Base-by-base conservation (phyloP, 2,329 filamentous ascomycete species). In the Sarocladium oryzae region DNA sequence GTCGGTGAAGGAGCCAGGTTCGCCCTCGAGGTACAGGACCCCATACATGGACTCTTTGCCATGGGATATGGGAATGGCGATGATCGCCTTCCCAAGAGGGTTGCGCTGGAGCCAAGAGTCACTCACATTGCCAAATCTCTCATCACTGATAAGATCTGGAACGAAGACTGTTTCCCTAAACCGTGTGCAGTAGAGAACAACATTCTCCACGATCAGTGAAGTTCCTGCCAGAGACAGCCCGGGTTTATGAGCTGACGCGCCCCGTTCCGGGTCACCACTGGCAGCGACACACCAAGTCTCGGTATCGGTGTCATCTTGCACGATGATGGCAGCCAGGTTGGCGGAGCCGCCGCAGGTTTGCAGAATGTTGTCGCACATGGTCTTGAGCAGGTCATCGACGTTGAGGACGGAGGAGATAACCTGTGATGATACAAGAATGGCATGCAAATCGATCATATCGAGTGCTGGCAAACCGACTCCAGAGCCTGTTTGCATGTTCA, bases 391-490 rank as follows among this genome's bases (percentile, higher is more conserved):
- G 58, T 85, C 79, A 56, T 91, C 86, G 11, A 91, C 80, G 56
- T 86, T 79, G 10, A 92, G 68, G 49, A 90, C 85, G 15, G 86
- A 90, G 4, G 87, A 91, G 38, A 92, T 84, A 38, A 91, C 79
- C 62, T 90, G 88, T 9, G 85, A 89, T 2, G 85, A 88, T 58
- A 88, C 83, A 13, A 92, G 72, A 53, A 92, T 91, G 21, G 85
- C 85, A 37, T 88, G 84, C 55, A 91, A 67, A 64, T 91, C 88
- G 61, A 92, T 84, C 84, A 92, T 90, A 68, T 92, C 88, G 50
- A 92, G 76, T 24, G 86, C 83, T 36, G 86, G 85, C 53, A 90
- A 73, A 10, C 84, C 83, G 32, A 73, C 79, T 2, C 78, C 79
- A 18, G 78, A 72, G 56, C 82, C 80, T 5, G 76, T 66, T 53